Evolutionary conservation across 2,329 filamentous ascomycete genomes (phyloP), one percentile per base, ranked within the genome.

Genomic region (Catunica adiposa): DNA sequence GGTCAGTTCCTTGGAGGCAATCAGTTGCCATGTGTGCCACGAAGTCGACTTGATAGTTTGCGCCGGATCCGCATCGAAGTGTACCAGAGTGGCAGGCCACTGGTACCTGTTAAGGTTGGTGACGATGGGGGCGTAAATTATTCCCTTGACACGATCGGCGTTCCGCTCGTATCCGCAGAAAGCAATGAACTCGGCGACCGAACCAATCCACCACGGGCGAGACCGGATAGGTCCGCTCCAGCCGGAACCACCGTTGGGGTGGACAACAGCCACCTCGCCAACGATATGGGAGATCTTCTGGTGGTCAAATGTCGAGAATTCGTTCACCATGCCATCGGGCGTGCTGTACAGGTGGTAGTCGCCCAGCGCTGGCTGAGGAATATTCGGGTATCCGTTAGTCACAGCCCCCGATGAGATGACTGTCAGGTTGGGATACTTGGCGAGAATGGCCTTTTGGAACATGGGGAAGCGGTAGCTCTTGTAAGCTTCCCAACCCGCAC

Each of bases 111-210:
- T 72, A 62, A 75, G 66, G 62, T 72, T 74, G 56, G 71, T 67
- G n/a, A 75, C 64, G 2, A 73, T 68, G 1, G 73, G 73, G 0
- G 73, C 71, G 66, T 67, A 46, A 20, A 72, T 69, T 0, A 74
- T 72, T 5, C 75, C 76, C 1, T 73, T 71, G 47, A 82, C 72
- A 20, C 73, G 71, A 61, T 82, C 77, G 2, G 73, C 71, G 65
- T 84, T 84, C 56, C 81, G 72, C 70, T 85, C 82, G 29, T 78
- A 77, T 17, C 80, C 77, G 59, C 84, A 71, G 15, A 84, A 69
- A 56, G 76, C 80, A n/a, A 85, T 71, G 23, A 79, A 80, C 63
- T 85, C 82, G 14, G 74, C 75, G 2, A 85, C 77, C 7, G 75
- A 70, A 25, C 78, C 80, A 52, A 77, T 75, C 78, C 75, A 77